Percentiles rank a stretch among this genome's conserved stretches.
These are phyloP conservation scores for Talaromyces liani DNA, from an alignment of 495 filamentous ascomycete species.

Conservation along the genomic window DNA sequence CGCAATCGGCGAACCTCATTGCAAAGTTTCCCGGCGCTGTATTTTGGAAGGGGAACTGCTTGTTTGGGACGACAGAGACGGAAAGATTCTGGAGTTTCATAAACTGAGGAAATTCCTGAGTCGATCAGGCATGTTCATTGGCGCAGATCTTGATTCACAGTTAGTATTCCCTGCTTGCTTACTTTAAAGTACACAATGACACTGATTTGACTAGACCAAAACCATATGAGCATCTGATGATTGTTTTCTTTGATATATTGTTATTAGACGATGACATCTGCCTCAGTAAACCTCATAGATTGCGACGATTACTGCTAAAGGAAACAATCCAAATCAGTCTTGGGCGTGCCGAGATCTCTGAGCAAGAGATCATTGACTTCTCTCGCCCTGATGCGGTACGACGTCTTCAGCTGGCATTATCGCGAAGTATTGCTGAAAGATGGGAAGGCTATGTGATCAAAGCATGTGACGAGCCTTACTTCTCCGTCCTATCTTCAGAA, in stretches of 20 bases:
- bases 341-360: conserved; percentile 53
- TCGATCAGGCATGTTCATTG: conserved; percentile 64
- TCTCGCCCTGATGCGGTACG: conserved; percentile 29
- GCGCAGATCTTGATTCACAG: conserved; percentile 63
- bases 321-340: conserved; percentile 46
- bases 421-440: conserved; percentile 52
- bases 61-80: conserved; percentile 60
- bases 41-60: conserved; percentile 81
- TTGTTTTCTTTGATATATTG: conserved; percentile 74
- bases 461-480: conserved; percentile 69
- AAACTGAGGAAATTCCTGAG: conserved; percentile 75
- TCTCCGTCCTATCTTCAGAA: conserved; percentile 40
- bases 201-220: conserved; percentile 42
- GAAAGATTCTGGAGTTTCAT: conserved; percentile 60
- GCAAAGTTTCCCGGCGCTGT: conserved; percentile 52
- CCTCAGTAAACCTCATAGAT: conserved; percentile 49
- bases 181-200: neutral
- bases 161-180: conserved; percentile 23
- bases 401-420: conserved; percentile 54
- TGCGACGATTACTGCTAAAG: conserved; percentile 52
- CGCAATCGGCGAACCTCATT: conserved; percentile 45
- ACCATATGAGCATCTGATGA: conserved; percentile 70
- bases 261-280: conserved; percentile 63
- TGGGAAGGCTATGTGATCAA: conserved; percentile 79
- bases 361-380: conserved; percentile 59